These are phyloP conservation scores for Fraxinus velutina DNA, from an alignment of 305 asterid species.

Conservation along the genomic window DNA sequence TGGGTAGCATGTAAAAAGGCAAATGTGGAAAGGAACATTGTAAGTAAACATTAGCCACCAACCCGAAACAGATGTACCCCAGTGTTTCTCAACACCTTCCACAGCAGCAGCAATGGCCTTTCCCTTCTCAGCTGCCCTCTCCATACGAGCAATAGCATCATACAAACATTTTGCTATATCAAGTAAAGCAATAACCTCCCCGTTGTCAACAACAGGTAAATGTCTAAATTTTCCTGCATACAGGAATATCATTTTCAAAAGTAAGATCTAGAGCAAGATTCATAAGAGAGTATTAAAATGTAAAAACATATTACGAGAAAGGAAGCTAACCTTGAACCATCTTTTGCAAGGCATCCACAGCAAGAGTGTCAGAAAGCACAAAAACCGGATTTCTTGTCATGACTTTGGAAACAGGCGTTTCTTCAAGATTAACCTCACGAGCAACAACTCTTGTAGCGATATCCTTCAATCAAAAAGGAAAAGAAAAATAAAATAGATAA, in stretches of 20 bases:
- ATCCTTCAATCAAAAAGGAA: conserved; percentile 47
- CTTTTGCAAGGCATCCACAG: conserved; percentile 97
- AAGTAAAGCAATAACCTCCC: conserved; percentile 91
- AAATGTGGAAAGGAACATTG: conserved; percentile 1
- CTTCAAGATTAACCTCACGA: conserved; percentile 64
- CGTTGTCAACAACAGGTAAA: conserved; percentile 88
- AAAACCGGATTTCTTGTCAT: conserved; percentile 95
- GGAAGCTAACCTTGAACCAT: conserved; percentile 80
- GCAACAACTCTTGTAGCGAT: conserved; percentile 84
- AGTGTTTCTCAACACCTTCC: conserved; percentile 96
- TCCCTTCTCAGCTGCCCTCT: conserved; percentile 98
- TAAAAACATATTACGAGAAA: not conserved
- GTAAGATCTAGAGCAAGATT: conserved; percentile 9
- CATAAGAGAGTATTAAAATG: not conserved
- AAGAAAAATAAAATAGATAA: not conserved
- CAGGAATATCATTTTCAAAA: conserved; percentile 10
- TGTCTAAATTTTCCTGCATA: conserved; percentile 89
- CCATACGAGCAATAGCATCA: conserved; percentile 96
- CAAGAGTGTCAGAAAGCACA: conserved; percentile 93
- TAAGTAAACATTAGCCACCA: conserved; percentile 30
- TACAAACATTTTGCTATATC: conserved; percentile 93
- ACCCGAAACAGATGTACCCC: conserved; percentile 94
- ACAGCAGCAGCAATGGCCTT: conserved; percentile 98
- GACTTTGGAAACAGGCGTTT: conserved; percentile 81
- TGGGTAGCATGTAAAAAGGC: conserved; percentile 4